A percentile compares a stretch with the other conserved stretches of the same genome.
These are phyloP conservation scores for Thelonectria discophora DNA, from an alignment of 2,329 filamentous ascomycete species.

Conservation along the genomic window DNA sequence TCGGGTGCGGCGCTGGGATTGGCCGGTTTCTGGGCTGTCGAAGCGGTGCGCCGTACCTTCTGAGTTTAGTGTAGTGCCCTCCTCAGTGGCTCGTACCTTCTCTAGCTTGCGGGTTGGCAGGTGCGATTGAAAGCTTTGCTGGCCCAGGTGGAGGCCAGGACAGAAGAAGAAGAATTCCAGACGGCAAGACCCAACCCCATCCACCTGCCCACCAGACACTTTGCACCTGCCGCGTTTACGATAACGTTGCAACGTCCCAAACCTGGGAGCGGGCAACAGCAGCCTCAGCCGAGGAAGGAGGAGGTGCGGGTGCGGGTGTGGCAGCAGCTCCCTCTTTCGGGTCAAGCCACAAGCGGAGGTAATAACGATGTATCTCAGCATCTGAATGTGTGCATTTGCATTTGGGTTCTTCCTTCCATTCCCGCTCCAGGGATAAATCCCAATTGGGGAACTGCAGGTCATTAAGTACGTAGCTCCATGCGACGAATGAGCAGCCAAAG, in stretches of 20 bases:
- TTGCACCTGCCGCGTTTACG: too few relatives aligned
- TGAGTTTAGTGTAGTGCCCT: background rate
- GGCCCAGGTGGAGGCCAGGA: background rate
- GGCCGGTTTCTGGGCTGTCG: constrained; percentile 7
- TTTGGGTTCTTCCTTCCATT: background rate
- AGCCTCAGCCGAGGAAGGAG: constrained; percentile 16
- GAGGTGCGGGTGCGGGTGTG: constrained; percentile 1
- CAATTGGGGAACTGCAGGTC: constrained; percentile 9
- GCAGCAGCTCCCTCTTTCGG: constrained; percentile 20
- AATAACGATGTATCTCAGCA: constrained; percentile 8
- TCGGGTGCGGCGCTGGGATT: constrained; percentile 12
- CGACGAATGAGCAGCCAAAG: background rate
- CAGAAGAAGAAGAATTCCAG: background rate
- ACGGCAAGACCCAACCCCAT: background rate
- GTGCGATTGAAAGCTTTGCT: background rate
- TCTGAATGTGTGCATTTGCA: background rate
- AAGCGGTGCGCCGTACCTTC: background rate
- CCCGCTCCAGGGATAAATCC: constrained; percentile 1
- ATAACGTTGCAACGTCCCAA: background rate
- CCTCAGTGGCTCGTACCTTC: background rate
- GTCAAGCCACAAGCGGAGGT: constrained; percentile 12
- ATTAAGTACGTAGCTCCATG: constrained; percentile 8
- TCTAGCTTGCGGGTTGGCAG: background rate
- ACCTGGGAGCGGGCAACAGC: background rate
- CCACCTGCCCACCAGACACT: background rate